Conservation (phyloP, 495 filamentous ascomycete species). For the Aspergillus baeticus region DNA sequence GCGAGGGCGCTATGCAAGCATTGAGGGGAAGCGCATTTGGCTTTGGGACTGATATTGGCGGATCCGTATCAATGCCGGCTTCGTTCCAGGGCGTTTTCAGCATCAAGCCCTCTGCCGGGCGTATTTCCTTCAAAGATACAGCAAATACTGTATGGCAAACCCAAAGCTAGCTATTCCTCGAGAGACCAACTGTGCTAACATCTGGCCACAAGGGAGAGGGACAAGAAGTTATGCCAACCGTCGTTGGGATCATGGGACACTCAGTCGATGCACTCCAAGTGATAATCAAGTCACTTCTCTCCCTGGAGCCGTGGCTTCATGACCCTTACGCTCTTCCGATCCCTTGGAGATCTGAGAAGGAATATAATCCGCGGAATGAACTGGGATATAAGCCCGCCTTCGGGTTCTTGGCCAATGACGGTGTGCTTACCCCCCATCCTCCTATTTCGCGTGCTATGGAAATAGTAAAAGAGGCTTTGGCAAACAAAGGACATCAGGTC, state of each 20-base stretch:
- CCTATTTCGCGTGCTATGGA: constrained; percentile 8
- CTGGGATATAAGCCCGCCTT: constrained; percentile 4
- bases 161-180: not conserved
- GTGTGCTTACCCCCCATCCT: constrained; percentile 8
- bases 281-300: constrained; percentile 7
- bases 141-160: constrained; percentile 7
- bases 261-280: not conserved
- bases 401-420: constrained; percentile 8
- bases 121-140: constrained; percentile 11
- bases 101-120: constrained; percentile 8
- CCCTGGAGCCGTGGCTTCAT: constrained; percentile 1
- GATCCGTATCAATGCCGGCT: constrained; percentile 8
- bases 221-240: constrained; percentile 9
- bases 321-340: constrained; percentile 6
- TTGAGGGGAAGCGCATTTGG: constrained; percentile 10
- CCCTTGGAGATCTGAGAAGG: constrained; percentile 7
- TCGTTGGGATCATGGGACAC: constrained; percentile 9
- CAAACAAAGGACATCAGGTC: constrained; percentile 5
- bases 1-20: constrained; percentile 10
- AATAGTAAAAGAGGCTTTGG: constrained; percentile 6
- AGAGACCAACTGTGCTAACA: not conserved
- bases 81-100: constrained; percentile 8
- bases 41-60: constrained; percentile 8
- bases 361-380: constrained; percentile 1
- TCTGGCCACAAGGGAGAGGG: constrained; percentile 2